Evolutionary conservation across 805 yeast genomes (phyloP), one percentile per base, ranked within the genome.

Genomic region (Ogataea neopini): DNA sequence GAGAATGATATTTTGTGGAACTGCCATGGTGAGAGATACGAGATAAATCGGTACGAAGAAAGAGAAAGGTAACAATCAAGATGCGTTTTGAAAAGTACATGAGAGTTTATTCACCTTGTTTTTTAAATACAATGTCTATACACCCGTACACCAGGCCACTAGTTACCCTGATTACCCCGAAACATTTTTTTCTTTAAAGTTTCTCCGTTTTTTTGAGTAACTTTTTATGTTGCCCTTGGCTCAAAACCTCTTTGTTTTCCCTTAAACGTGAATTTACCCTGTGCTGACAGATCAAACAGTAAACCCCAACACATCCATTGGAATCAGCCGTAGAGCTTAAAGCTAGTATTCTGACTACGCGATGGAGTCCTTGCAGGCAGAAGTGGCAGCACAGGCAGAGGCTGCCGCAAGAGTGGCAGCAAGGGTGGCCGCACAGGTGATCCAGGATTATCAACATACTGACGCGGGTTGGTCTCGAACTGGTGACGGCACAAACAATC

Each of bases 1-100:
- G 5, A 90, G 72, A 2, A 86, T 63, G 8, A 79, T 60, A 1
- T 74, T 53, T 1, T 19, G 22, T 4, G 10, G 20, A n/a, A 33
- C 23, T 15, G 29, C 29, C 19, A 11, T 30, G 4, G 6, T 15
- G 18, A 15, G 20, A 15, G 18, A 19, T 22, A 42, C 6, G 20
- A 18, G 23, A n/a, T n/a, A n/a, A n/a, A n/a, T 25, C 10, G 28
- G 10, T 7, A 25, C 28, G 28, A 25, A 10, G 28, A 25, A 10
- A 7, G 28, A 25, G 28, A 7, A 10, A 25, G 28, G 9, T 8
- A 25, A 10, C 28, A 10, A 25, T 7, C 28, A 10, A 25, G n/a
- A n/a, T n/a, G n/a, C n/a, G n/a, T n/a, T n/a, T n/a, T n/a, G n/a
- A n/a, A n/a, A n/a, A n/a, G n/a, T n/a, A n/a, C n/a, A n/a, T n/a